Base-by-base conservation (phyloP, 257 asterid species). In the Ocimum tenuiflorum region DNA sequence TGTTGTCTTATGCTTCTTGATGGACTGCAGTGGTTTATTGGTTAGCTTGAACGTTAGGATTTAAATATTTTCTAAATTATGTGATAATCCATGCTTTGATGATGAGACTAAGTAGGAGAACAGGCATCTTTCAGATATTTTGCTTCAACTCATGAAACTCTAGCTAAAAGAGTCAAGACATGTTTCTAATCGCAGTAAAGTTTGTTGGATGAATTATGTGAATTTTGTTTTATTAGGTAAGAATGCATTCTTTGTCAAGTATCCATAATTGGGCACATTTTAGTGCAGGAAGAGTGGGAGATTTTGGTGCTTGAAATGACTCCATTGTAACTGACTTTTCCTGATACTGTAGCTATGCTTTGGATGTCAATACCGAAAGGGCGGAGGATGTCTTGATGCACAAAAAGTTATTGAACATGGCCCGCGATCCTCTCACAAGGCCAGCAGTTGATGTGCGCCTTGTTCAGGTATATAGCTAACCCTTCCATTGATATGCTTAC, bases 381-480 rank as follows among this genome's bases (percentile, higher is more conserved):
- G 91, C 96, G 29, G 92, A 89, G 75, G 96, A 91, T 80, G 98
- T 91, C 35, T 76, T 91, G 53, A 59, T 85, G 88, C 98, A 91
- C 88, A 89, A 89, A 84, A 89, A 69, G 69, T 68, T 91, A 73
- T 73, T 91, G 82, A 80, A 68, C 62, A 69, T 85, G 92, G 98
- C 98, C 4, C 91, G 77, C 8, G 80, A 87, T 41, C 85, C 86
- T 38, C 75, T 73, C 71, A 86, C 84, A 42, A 74, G 85, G 22
- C 89, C 91, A 38, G 96, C 96, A 31, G 85, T 89, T 75, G 98
- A 91, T 60, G 92, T 89, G 47, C 98, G 90, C 68, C 86, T 74
- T 18, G 89, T 89, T 78, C 95, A 84, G 96, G 98, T 91, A 76
- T 50, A 61, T 63, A 10, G 45, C 41, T 17, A 31, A 38, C 14